Percentiles rank a stretch among this genome's conserved stretches.
phyloP scores from a whole-genome alignment of 441 rosid species.

The Bocquillonia castaneifolia region DNA sequence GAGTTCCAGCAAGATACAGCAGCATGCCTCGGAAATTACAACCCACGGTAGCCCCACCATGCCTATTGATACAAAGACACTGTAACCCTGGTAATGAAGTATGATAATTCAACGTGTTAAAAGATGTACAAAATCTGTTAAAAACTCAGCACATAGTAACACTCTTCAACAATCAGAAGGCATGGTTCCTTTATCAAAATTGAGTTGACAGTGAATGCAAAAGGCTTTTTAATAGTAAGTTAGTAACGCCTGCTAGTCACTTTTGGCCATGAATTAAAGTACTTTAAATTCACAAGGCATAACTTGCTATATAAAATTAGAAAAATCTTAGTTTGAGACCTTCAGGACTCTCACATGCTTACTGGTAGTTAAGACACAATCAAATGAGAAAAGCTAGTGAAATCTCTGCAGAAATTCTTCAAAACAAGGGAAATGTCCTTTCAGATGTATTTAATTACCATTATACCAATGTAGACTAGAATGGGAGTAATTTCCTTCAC shows the following conservation, averaged over 20 bases:
- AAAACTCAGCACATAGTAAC: not conserved
- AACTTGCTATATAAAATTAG: not conserved
- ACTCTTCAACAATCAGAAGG: not conserved
- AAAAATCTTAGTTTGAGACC: not conserved
- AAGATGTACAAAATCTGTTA: not conserved
- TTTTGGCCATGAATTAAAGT: not conserved
- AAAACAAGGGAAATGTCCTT: not conserved
- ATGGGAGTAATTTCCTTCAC: conserved; percentile 19
- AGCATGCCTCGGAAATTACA: conserved; percentile 62
- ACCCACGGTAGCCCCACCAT: conserved; percentile 58
- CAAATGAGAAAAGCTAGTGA: not conserved
- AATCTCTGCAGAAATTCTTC: not conserved
- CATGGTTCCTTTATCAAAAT: not conserved
- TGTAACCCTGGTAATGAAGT: conserved; percentile 32
- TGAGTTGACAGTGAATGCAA: not conserved
- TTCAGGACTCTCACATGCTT: not conserved
- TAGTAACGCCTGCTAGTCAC: not conserved
- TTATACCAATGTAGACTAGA: conserved; percentile 16
- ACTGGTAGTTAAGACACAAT: not conserved
- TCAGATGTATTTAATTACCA: conserved; percentile 14
- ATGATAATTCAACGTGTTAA: not conserved
- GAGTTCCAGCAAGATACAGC: not conserved
- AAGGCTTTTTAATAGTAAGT: not conserved
- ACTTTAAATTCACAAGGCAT: not conserved
- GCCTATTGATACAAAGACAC: conserved; percentile 36